Conservation (phyloP, 2,329 filamentous ascomycete species). For the Cercospora citrullina region DNA sequence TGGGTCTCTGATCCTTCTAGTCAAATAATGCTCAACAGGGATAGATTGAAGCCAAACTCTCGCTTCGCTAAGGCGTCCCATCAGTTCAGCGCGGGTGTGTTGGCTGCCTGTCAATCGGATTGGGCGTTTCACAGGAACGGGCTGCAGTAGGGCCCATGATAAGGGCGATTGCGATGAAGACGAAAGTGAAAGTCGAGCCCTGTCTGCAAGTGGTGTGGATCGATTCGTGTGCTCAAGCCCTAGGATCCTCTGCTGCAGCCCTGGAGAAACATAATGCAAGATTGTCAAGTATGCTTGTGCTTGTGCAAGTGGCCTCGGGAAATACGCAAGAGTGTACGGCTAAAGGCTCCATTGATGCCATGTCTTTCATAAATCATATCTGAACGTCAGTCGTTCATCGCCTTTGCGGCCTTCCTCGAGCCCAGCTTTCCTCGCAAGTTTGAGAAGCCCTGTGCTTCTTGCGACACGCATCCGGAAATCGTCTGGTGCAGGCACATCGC, state of each 20-base stretch:
- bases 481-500: constrained; percentile 34
- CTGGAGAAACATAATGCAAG: neutral
- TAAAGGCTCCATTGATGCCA: too few species aligned
- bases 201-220: neutral
- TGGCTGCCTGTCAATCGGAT: neutral
- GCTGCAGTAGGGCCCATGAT: neutral
- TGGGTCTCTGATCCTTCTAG: neutral
- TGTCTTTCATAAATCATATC: constrained; percentile 42
- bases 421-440: constrained; percentile 37
- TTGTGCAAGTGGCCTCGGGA: too few species aligned
- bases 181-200: neutral
- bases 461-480: constrained; percentile 23
- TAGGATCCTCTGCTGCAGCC: neutral
- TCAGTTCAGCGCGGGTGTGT: neutral
- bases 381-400: constrained; percentile 51
- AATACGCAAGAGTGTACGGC: too few species aligned
- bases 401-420: constrained; percentile 42
- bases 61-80: neutral
- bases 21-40: neutral
- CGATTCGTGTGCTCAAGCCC: neutral
- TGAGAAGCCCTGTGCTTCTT: constrained; percentile 21
- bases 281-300: too few species aligned
- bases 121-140: neutral
- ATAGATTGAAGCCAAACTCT: neutral
- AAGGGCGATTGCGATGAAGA: neutral